Percentiles rank a stretch among this genome's conserved stretches.
phyloP scores from a whole-genome alignment of 2,329 filamentous ascomycete species.

The Fusarium sp. region DNA sequence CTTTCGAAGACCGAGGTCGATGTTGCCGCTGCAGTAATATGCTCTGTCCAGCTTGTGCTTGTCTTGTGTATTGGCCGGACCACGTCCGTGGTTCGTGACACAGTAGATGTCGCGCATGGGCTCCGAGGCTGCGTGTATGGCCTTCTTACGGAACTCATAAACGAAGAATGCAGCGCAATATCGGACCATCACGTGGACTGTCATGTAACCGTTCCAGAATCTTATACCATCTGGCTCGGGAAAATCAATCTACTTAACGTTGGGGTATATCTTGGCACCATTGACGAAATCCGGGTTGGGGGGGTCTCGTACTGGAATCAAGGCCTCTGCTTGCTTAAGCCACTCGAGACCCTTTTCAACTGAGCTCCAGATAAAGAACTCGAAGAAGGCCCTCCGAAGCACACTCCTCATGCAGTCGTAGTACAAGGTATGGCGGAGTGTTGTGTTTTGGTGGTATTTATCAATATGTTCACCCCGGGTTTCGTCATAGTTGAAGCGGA shows the following conservation, averaged over 20 bases:
- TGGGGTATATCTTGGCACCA: not conserved
- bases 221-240: not conserved
- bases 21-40: conserved; percentile 4
- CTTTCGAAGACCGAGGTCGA: conserved; percentile 2
- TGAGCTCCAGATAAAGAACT: conserved; percentile 33
- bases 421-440: conserved; percentile 23
- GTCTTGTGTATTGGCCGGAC: not conserved
- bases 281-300: not conserved
- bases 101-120: conserved; percentile 30
- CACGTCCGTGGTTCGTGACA: not conserved
- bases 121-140: conserved; percentile 37
- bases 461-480: not conserved
- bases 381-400: conserved; percentile 36
- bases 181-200: conserved; percentile 15
- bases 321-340: not conserved
- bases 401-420: conserved; percentile 29
- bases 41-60: not conserved
- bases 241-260: not conserved
- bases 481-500: conserved; percentile 11
- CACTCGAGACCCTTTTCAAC: not conserved
- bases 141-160: conserved; percentile 39
- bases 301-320: not conserved
- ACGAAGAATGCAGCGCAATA: conserved; percentile 36
- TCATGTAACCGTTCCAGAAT: not conserved
- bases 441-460: conserved; percentile 1